Base-by-base conservation (phyloP, 176 grass and related monocot genomes). In the Urochloa ruziziensis region DNA sequence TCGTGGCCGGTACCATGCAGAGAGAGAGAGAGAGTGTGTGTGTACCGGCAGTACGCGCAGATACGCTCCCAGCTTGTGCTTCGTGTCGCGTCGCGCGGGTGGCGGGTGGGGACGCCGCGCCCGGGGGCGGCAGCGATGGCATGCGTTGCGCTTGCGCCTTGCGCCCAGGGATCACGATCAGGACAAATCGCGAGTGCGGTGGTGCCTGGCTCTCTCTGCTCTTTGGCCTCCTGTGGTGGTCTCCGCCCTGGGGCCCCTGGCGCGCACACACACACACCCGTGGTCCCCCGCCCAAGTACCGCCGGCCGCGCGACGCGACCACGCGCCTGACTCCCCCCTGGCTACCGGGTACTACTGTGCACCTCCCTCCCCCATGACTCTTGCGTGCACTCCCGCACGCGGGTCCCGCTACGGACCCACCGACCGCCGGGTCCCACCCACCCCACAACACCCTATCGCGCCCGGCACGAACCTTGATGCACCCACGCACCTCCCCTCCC, bases 131-230 rank as follows among this genome's bases (percentile, higher is more conserved):
- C 80, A 79, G 86, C 80, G 74, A 79, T 7, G 74, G 80, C 86
- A 46, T 78, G 86, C 24, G 39, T n/a, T n/a, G n/a, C n/a, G n/a
- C n/a, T n/a, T n/a, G n/a, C n/a, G 39, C 25, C 43, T n/a, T n/a
- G 7, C 21, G 19, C 19, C 18, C 51, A 9, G 51, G 51, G 19
- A 54, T 17, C 51, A 19, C 0, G 52, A 73, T 35, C 80, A 25
- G 84, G 89, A 79, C 89, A 90, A 90, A 90, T 44, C 80, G 80
- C 52, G 80, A 74, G 80, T 66, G 88, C 37, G 79, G 79, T 73
- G 87, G 62, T 57, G 39, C 16, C 75, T 44, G 59, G 39, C 17
- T 10, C 39, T 40, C 25, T n/a, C n/a, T n/a, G 2, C 49, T 56
- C 9, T n/a, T n/a, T 36, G 19, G 7, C 51, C 19, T 54, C 2